Base-by-base conservation (phyloP, 169 alveolate genomes). In the Theileria parva region DNA sequence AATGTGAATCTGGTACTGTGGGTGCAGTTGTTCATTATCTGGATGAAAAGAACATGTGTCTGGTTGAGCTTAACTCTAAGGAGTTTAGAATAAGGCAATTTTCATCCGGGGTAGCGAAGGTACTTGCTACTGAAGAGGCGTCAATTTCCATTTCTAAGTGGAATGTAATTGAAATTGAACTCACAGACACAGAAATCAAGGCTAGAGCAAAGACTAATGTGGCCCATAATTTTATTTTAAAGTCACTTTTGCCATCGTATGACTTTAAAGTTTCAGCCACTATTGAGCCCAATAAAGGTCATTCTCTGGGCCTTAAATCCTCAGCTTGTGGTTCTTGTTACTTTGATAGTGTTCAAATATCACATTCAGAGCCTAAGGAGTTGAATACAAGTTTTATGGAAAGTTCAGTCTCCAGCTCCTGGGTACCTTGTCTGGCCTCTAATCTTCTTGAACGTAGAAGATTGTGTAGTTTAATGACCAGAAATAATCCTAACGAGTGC, bases 201-300 rank as follows among this genome's bases (percentile, higher is more conserved):
- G 92, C 85, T 53, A 89, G 85, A 59, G 89, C 85, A 60, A 80
- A 85, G 72, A 87, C 79, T 69, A 65, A 83, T 37, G 83, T 80
- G 61, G 81, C 60, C 21, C 85, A 83, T 51, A 81, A 79, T 15
- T 83, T 81, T 63, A 39, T 83, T 44, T 51, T 83, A 28, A 25
- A 72, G n/a, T 61, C 70, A n/a, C 66, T 68, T 7, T 75, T 83
- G 61, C 34, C 75, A 9, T 30, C 65, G 6, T 51, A 73, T 34
- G 89, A 83, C 53, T 83, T 27, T 51, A 71, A 70, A 59, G 68
- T 78, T 44, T 59, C 48, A 48, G 86, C 86, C 23, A 67, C 64
- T 0, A 27, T 83, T n/a, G 70, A 72, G 25, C 19, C 23, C 5
- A 11, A 13, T 15, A 76, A 32, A 0, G 69, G 77, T 28, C 30